phyloP scores from a whole-genome alignment of 495 filamentous ascomycete species.

The Aspergillus baeticus region DNA sequence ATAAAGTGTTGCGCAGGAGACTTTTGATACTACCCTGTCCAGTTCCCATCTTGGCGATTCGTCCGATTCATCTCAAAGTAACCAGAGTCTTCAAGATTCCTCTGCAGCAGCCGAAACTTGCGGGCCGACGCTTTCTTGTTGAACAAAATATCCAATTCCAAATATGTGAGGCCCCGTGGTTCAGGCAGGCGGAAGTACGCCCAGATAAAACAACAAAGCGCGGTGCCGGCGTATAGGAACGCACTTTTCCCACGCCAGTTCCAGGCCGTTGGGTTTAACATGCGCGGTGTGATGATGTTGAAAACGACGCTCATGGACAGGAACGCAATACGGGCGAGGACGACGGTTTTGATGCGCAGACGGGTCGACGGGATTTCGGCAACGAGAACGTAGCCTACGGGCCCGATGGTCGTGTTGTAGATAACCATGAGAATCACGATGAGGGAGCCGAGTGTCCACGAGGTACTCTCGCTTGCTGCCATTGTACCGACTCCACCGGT shows the following conservation, averaged over 20 bases:
- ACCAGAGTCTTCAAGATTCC: too few species aligned
- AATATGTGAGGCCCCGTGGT: not conserved
- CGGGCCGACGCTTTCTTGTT: constrained; percentile 48
- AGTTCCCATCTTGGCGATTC: too few species aligned
- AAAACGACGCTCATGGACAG: not conserved
- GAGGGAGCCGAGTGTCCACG: not conserved
- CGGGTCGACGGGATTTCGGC: not conserved
- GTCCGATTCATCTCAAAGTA: too few species aligned
- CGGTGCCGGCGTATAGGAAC: not conserved
- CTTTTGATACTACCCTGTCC: too few species aligned
- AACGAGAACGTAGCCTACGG: not conserved
- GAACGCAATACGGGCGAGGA: not conserved
- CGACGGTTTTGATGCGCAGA: not conserved
- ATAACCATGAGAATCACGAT: not conserved
- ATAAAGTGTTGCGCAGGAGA: too few species aligned
- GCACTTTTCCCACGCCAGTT: not conserved
- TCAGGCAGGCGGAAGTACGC: not conserved
- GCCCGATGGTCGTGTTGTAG: not conserved
- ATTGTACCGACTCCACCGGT: constrained; percentile 54
- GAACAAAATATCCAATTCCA: constrained; percentile 3
- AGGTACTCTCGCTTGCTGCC: not conserved
- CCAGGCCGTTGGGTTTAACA: not conserved
- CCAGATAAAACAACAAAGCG: not conserved
- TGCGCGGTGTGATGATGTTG: not conserved
- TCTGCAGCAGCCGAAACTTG: too few species aligned